Base-by-base conservation (phyloP, 2,329 filamentous ascomycete genomes). In the Stagonosporopsis chrysanthemi region DNA sequence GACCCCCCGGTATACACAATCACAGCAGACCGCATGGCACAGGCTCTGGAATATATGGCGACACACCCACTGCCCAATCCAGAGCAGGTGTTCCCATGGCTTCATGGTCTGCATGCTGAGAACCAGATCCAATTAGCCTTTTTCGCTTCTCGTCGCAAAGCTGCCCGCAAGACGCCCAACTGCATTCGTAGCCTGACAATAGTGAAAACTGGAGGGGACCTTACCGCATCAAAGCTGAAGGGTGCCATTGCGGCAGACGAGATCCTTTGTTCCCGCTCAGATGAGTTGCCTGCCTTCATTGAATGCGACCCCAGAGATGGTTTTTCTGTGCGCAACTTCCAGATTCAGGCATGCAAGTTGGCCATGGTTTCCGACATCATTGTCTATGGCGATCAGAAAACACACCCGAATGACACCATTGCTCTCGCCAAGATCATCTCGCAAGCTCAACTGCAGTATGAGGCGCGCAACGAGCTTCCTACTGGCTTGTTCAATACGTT, bases 291-390 rank as follows among this genome's bases (percentile, higher is more conserved):
- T 41, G 83, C 87, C 22, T 97, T 99, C 71, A 79, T 92, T 59
- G 91, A 96, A 40, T 84, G 89, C 38, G 95, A 99, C 71, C 95
- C 95, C 1, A 85, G 81, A 53, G 91, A 96, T 64, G 95, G 95
- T 8, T 98, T 98, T 73, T 97, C 92, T 4, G 93, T 98, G 40
- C 87, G 95, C 42, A 98, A 98, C 75, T 99, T 99, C 72, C 94
- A 98, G 68, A 98, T 98, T 36, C 95, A 99, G 76, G 85, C 91
- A 0, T 90, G 90, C 56, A 99, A 99, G 75, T 81, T 91, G 63
- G 93, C 93, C 52, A 86, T 90, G 63, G 85, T 95, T 8, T 97
- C 93, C 0, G 95, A 99, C 74, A 91, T 99, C 62, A 84, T 99
- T 38, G 86, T 99, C 1, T 99, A 99, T 72, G 92, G 92, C 12